phyloP scores from a whole-genome alignment of 345 rosid species.

The Lepidium africanum region DNA sequence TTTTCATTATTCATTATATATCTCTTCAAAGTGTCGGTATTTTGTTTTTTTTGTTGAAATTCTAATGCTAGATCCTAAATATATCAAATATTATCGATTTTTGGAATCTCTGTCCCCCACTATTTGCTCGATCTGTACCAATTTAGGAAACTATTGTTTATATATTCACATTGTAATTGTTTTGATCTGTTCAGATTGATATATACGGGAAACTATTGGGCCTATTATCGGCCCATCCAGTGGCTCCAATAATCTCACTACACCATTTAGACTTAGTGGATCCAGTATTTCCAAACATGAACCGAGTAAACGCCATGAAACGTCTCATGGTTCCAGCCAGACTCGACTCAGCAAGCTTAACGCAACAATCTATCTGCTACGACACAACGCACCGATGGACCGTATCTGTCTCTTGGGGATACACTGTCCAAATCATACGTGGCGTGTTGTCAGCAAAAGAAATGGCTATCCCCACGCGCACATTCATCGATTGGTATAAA shows the following conservation, averaged over 20 bases:
- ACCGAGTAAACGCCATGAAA: slow-evolving; percentile 37
- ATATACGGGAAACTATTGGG: slow-evolving; percentile 53
- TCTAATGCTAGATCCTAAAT: slow-evolving; percentile 8
- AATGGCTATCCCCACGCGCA: slow-evolving; percentile 45
- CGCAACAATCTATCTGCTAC: slow-evolving; percentile 73
- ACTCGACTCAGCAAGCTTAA: slow-evolving; percentile 55
- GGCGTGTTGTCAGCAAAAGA: slow-evolving; percentile 45
- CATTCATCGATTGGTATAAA: slow-evolving; percentile 57
- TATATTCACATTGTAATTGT: not conserved
- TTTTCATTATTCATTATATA: not conserved
- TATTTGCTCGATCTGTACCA: not conserved
- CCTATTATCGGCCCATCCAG: slow-evolving; percentile 67
- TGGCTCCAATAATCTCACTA: slow-evolving; percentile 56
- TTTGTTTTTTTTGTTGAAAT: not conserved
- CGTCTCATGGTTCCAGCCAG: slow-evolving; percentile 34
- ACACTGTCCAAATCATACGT: slow-evolving; percentile 46
- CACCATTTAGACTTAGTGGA: slow-evolving; percentile 64
- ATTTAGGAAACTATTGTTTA: not conserved
- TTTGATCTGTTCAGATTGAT: slow-evolving; percentile 39
- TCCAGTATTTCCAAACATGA: slow-evolving; percentile 55
- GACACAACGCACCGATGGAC: slow-evolving; percentile 53
- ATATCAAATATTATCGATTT: not conserved
- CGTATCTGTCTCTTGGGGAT: slow-evolving; percentile 79
- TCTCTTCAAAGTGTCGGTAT: not conserved
- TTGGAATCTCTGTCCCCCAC: not conserved